Evolutionary conservation across 2,329 filamentous ascomycete genomes (phyloP).

Genomic region (Xylariaceae sp.): DNA sequence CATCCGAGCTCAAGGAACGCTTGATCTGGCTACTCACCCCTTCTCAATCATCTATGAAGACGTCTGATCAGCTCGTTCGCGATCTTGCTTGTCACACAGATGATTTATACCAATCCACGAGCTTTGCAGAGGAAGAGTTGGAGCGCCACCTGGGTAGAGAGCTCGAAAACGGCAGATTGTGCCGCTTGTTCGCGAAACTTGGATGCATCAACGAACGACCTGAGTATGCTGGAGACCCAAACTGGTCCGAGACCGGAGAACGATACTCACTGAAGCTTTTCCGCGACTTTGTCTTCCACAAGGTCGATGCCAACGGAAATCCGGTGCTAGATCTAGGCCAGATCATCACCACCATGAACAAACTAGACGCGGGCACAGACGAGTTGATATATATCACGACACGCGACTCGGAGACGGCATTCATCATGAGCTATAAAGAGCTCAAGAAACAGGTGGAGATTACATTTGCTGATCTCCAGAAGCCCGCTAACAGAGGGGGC

Average conservation of each 20-base stretch:
- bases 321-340: constrained; percentile 84
- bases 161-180: constrained; percentile 83
- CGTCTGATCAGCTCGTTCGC: constrained; percentile 73
- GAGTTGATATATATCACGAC: constrained; percentile 84
- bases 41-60: constrained; percentile 55
- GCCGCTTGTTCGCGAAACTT: constrained; percentile 76
- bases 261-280: constrained; percentile 92
- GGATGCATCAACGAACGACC: constrained; percentile 85
- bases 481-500: constrained; percentile 36
- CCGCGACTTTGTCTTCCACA: constrained; percentile 95
- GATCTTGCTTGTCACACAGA: constrained; percentile 76
- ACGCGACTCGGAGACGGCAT: constrained; percentile 83
- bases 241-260: constrained; percentile 90
- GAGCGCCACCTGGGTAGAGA: constrained; percentile 70
- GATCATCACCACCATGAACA: constrained; percentile 82
- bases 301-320: constrained; percentile 79
- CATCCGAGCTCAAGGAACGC: constrained; percentile 71
- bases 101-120: constrained; percentile 68
- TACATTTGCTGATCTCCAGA: constrained; percentile 57
- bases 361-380: constrained; percentile 83
- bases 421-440: constrained; percentile 88
- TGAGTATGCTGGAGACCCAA: constrained; percentile 71
- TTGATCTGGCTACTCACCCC: constrained; percentile 75
- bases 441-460: constrained; percentile 63
- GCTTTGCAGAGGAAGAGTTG: constrained; percentile 76